Evolutionary conservation across 306 rosid species (phyloP).

Genomic region (Purshia tridentata): DNA sequence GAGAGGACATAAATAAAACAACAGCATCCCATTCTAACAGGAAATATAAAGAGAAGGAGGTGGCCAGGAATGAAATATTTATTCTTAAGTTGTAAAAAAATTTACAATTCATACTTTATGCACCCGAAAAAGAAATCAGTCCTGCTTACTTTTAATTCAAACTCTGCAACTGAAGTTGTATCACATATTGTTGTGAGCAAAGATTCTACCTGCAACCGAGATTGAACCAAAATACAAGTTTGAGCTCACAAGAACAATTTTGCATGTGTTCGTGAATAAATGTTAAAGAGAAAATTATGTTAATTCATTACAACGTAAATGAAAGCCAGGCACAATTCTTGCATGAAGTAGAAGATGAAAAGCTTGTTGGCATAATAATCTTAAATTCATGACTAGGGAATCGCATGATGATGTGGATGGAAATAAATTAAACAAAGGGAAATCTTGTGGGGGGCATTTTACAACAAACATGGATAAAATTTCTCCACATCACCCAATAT

Average conservation of each 20-base stretch:
- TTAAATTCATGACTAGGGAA: not conserved
- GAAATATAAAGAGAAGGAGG: not conserved
- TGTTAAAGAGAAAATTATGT: conserved; percentile 1
- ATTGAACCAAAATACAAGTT: conserved; percentile 20
- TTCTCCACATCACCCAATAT: no score
- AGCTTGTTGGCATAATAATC: not conserved
- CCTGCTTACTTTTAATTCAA: conserved; percentile 67
- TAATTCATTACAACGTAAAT: not conserved
- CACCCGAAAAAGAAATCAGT: not conserved
- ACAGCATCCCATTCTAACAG: conserved; percentile 11
- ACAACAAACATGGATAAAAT: not conserved
- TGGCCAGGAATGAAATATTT: not conserved
- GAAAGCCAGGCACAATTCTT: not conserved
- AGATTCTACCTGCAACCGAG: conserved; percentile 63
- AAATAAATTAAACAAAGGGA: not conserved
- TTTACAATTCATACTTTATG: conserved; percentile 14
- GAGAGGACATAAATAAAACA: conserved; percentile 13
- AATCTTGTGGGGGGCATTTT: not conserved
- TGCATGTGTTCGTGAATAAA: not conserved
- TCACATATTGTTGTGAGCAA: conserved; percentile 67
- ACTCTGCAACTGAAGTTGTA: conserved; percentile 62
- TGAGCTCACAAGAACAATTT: not conserved
- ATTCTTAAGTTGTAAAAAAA: conserved; percentile 10
- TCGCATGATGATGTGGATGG: no score
- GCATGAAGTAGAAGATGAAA: not conserved